A percentile compares a stretch with the other conserved stretches of the same genome.
phyloP scores from a whole-genome alignment of 371 early-diverging fungal species.

The Mucor indicus region DNA sequence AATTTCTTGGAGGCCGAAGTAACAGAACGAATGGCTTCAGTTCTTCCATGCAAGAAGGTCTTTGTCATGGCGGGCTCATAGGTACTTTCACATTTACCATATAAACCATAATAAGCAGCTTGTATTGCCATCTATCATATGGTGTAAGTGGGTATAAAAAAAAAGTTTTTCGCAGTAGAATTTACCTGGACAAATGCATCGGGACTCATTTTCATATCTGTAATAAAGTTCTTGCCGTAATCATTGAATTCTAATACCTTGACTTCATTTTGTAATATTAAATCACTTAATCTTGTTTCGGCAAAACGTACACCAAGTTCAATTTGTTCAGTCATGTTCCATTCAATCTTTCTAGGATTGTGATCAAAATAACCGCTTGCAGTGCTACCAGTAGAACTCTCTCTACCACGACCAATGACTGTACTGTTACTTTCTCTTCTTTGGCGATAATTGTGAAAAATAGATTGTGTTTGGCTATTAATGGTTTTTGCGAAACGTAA shows the following conservation, averaged over 20 bases:
- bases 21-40: conserved; percentile 86
- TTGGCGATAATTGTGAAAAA: conserved; percentile 41
- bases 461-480: conserved; percentile 53
- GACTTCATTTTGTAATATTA: conserved; percentile 62
- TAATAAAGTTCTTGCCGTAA: conserved; percentile 74
- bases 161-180: no score
- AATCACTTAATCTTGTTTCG: conserved; percentile 51
- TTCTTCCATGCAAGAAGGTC: conserved; percentile 80
- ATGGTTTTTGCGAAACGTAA: conserved; percentile 56
- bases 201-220: conserved; percentile 68
- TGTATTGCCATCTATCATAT: conserved; percentile 87
- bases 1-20: conserved; percentile 68
- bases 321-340: conserved; percentile 48
- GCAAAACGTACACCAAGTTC: conserved; percentile 51
- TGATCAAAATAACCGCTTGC: conserved; percentile 26
- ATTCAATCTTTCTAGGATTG: conserved; percentile 53
- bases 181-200: conserved; percentile 73
- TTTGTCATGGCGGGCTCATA: conserved; percentile 89
- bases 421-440: conserved; percentile 5
- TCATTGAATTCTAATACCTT: conserved; percentile 60
- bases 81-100: conserved; percentile 72
- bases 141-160: no score
- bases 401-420: conserved; percentile 20
- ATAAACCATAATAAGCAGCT: conserved; percentile 86
- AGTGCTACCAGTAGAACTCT: conserved; percentile 18